Evolutionary conservation across 1,284 basidiomycete genomes (phyloP).

Genomic region (Ganoderma sinense): DNA sequence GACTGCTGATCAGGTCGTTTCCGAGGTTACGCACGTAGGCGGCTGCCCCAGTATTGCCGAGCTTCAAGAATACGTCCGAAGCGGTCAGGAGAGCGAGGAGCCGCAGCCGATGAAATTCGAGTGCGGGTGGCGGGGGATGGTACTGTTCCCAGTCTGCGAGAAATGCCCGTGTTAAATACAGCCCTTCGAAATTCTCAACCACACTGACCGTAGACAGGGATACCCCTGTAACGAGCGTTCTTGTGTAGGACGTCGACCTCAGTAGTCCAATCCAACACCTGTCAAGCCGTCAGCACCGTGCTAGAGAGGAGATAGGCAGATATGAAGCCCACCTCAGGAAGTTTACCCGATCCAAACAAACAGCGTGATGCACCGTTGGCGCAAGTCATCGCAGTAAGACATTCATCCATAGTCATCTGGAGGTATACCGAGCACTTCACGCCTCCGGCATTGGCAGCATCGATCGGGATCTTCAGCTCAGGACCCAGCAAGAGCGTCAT

Average conservation of each 20-base stretch:
- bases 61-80: conserved; percentile 30
- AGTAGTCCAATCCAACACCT: conserved; percentile 28
- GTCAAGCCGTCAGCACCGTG: neutral
- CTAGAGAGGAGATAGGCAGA: neutral
- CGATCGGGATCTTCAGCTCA: conserved; percentile 18
- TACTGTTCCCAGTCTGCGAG: conserved; percentile 22
- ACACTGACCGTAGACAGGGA: conserved; percentile 18
- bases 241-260: conserved; percentile 28
- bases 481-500: conserved; percentile 20
- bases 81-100: conserved; percentile 26
- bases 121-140: conserved; percentile 14
- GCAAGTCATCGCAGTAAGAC: conserved; percentile 28
- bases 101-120: conserved; percentile 30
- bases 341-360: conserved; percentile 13
- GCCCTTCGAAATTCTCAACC: too few species aligned
- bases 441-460: conserved; percentile 21
- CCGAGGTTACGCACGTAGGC: conserved; percentile 27
- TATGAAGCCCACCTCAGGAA: conserved; percentile 8
- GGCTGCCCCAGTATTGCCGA: conserved; percentile 34
- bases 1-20: conserved; percentile 16
- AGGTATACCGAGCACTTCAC: conserved; percentile 22
- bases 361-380: conserved; percentile 24
- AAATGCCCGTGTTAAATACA: neutral
- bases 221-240: conserved; percentile 18
- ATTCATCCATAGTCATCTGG: conserved; percentile 27